Evolutionary conservation across 306 rosid species (phyloP).

Genomic region (Spatholobus suberectus): DNA sequence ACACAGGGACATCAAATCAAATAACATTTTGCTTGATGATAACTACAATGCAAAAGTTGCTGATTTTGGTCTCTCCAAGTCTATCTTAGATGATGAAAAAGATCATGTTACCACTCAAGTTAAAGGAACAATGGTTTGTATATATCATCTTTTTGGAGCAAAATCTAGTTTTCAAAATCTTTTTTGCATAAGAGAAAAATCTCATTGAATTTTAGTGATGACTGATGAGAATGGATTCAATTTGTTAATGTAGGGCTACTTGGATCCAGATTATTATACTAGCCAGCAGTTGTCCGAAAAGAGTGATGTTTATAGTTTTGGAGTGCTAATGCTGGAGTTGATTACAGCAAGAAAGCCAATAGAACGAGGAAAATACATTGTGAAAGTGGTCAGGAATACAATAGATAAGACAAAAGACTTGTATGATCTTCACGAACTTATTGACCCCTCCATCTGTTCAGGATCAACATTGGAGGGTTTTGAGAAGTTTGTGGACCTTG

Average conservation of each 20-base stretch:
- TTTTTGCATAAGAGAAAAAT: neutral
- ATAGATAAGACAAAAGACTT: conserved; percentile 50
- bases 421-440: conserved; percentile 38
- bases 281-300: conserved; percentile 47
- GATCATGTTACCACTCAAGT: conserved; percentile 66
- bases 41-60: conserved; percentile 61
- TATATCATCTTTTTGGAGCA: neutral
- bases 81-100: conserved; percentile 46
- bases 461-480: conserved; percentile 50
- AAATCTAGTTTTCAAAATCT: conserved; percentile 8
- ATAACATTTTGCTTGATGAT: conserved; percentile 66
- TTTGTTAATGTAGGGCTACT: conserved; percentile 56
- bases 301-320: conserved; percentile 74
- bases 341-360: conserved; percentile 62
- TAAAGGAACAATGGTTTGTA: conserved; percentile 72
- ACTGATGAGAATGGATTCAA: conserved; percentile 3
- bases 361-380: conserved; percentile 57
- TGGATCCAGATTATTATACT: conserved; percentile 48
- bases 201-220: neutral
- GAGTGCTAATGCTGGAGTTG: conserved; percentile 66
- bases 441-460: conserved; percentile 50
- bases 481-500: conserved; percentile 57
- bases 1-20: conserved; percentile 76
- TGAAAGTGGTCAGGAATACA: conserved; percentile 50
- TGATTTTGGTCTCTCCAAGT: conserved; percentile 77